Conservation (phyloP, 2,329 filamentous ascomycete species). For the Calonectria honghensis region DNA sequence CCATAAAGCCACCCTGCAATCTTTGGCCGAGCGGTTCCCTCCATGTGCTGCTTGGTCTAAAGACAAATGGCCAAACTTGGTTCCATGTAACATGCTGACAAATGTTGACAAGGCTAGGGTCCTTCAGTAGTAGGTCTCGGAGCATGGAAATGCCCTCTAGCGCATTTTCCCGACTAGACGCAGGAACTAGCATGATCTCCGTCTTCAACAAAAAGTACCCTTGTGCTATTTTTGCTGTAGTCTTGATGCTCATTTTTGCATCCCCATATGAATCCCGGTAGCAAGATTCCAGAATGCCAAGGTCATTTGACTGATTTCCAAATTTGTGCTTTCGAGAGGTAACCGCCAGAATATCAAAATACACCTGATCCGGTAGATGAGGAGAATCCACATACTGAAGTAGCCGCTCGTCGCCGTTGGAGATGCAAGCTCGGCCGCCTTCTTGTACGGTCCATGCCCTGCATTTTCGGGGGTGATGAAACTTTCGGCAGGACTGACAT, state of each 20-base stretch:
- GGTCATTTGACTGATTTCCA: not conserved
- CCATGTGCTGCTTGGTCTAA: not conserved
- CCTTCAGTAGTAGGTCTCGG: not conserved
- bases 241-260: not conserved
- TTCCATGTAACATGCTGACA: not conserved
- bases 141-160: not conserved
- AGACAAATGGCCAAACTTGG: not conserved
- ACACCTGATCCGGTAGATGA: not conserved
- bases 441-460: not conserved
- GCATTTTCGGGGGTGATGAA: not conserved
- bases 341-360: not conserved
- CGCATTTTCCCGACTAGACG: not conserved
- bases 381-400: not conserved
- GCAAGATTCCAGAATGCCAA: not conserved
- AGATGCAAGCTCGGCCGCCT: not conserved
- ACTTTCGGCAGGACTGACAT: conserved; percentile 1
- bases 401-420: not conserved
- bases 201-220: not conserved
- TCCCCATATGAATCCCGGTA: not conserved
- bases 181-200: not conserved
- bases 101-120: not conserved
- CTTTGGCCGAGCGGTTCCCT: not conserved
- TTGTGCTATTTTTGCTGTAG: not conserved
- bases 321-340: not conserved
- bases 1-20: not conserved